Base-by-base conservation (phyloP, 441 rosid genomes). In the Pelargonium fulgidum region DNA sequence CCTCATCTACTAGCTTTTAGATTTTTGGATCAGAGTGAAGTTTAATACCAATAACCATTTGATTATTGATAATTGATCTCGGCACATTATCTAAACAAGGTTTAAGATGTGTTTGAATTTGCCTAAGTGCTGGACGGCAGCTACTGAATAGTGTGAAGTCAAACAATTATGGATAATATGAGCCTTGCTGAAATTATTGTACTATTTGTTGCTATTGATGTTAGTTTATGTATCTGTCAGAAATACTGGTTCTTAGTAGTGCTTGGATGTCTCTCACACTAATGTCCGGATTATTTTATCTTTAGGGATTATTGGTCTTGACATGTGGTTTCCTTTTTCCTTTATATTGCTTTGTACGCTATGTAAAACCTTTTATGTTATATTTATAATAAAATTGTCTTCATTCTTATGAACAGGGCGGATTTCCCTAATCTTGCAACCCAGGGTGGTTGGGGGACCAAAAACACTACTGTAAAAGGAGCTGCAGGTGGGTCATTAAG, bases 361-460 rank as follows among this genome's bases (percentile, higher is more conserved):
- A 44, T 44, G 13, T 44, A 47, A 7, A 42, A 10, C 9, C 52
- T 56, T 19, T 19, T 56, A 16, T 11, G 1, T 39, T 26, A 13
- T 26, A 22, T 59, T 70, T 36, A 8, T 19, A 8, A 6, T n/a
- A 59, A 19, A 45, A 0, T 17, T 62, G 3, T 10, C 14, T 7
- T 39, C 39, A 33, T 50, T 47, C 4, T 16, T 67, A 24, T 67
- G 17, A 76, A 47, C 91, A 93, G 97, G 83, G 73, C 81, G 22
- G 91, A 87, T 62, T 89, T 81, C 72, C 95, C 91, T 67, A 75
- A 77, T 41, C 88, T 87, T 73, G 69, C 85, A 68, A 88, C 79
- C 71, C 90, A 81, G 72, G 81, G 79, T 68, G 83, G 96, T 75
- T 76, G 90, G 96, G 97, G 92, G 74, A 73, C 85, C 74, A 92